These are phyloP conservation scores for Symbiodinium pilosum DNA, from an alignment of 73 alveolate genomes.

Conservation along the genomic window DNA sequence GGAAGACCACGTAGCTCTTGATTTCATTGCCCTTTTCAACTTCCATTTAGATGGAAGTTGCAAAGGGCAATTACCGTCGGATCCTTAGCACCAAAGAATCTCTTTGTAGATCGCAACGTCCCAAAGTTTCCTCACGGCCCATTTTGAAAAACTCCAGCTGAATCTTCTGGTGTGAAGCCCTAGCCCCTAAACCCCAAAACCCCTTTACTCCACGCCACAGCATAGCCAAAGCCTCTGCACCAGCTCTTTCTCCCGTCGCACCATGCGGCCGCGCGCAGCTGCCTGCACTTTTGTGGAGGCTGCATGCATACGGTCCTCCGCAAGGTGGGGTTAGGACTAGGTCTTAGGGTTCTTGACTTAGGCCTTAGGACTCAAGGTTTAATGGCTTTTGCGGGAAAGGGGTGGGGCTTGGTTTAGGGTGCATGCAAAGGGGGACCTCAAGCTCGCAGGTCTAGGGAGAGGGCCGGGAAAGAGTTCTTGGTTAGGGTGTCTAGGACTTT, in stretches of 20 bases:
- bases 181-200: not conserved
- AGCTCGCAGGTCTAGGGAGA: not conserved
- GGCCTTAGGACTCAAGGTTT: not conserved
- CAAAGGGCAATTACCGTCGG: too few relatives aligned
- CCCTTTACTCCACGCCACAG: too few relatives aligned
- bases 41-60: too few relatives aligned
- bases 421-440: too few relatives aligned
- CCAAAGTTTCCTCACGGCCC: too few relatives aligned
- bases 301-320: not conserved
- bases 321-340: not conserved
- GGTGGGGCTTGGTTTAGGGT: not conserved
- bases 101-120: too few relatives aligned
- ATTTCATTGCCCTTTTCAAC: too few relatives aligned
- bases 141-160: too few relatives aligned
- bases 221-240: not conserved
- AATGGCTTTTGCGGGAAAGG: not conserved
- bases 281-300: not conserved
- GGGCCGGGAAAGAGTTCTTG: too few relatives aligned
- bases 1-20: too few relatives aligned
- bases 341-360: too few relatives aligned
- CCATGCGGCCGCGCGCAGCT: not conserved
- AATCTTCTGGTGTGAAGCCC: not conserved
- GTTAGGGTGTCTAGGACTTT: not conserved
- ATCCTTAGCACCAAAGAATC: too few relatives aligned
- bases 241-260: not conserved